These are phyloP conservation scores for Guadua angustifolia DNA, from an alignment of 176 grass and related monocot genomes.

Conservation along the genomic window DNA sequence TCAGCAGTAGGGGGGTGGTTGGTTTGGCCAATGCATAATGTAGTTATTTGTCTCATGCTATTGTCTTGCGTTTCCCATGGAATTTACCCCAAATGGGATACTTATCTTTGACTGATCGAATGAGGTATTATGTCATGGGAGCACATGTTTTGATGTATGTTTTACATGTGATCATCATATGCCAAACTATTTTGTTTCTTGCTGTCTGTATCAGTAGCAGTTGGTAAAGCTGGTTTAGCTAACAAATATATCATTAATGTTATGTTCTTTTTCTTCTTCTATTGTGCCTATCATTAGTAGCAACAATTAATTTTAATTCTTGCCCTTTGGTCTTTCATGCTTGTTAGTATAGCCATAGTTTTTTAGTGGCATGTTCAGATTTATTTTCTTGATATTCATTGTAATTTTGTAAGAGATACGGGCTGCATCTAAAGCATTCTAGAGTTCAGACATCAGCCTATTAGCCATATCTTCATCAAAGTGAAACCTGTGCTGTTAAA, in stretches of 20 bases:
- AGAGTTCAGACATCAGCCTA: background rate
- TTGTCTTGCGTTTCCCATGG: background rate
- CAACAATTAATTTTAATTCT: background rate
- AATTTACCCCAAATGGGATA: background rate
- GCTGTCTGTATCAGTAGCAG: slow-evolving; percentile 11
- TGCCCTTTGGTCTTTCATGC: background rate
- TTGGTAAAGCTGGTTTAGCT: slow-evolving; percentile 18
- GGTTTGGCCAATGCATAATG: slow-evolving; percentile 29
- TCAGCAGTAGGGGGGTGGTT: slow-evolving; percentile 5
- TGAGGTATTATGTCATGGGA: background rate
- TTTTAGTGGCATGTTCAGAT: background rate
- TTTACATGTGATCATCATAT: background rate
- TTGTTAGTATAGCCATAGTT: background rate
- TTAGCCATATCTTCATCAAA: background rate
- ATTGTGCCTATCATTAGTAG: background rate
- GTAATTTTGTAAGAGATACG: slow-evolving; percentile 13
- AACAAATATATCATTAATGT: background rate
- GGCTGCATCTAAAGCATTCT: slow-evolving; percentile 2
- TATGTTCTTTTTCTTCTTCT: background rate
- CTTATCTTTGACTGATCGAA: background rate
- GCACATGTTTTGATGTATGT: background rate
- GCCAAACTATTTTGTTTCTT: slow-evolving; percentile 10
- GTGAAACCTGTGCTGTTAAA: background rate
- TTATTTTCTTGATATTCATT: background rate
- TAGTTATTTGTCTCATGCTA: slow-evolving; percentile 5